Conservation (phyloP, 805 yeast species). For the Metschnikowia lunata region DNA sequence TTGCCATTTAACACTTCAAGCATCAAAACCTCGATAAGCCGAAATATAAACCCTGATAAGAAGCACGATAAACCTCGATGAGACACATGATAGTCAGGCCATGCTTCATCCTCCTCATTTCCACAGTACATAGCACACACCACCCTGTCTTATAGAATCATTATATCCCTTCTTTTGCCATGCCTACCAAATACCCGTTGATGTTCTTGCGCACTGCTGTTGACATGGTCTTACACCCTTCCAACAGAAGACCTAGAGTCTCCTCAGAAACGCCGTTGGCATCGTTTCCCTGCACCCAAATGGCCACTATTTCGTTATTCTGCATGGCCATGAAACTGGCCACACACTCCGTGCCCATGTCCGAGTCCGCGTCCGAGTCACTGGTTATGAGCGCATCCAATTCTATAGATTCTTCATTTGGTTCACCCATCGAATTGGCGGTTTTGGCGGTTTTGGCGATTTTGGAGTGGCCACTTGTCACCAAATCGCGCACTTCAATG, state of each 20-base stretch:
- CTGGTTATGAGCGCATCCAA: constrained; percentile 11
- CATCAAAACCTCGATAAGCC: no score
- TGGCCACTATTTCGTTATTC: constrained; percentile 54
- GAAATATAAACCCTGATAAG: background rate
- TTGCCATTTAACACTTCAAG: no score
- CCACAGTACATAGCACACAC: background rate
- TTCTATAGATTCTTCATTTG: no score
- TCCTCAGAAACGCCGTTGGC: constrained; percentile 21
- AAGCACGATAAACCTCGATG: no score
- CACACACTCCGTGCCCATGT: constrained; percentile 20
- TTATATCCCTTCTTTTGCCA: constrained; percentile 4
- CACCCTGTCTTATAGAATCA: no score
- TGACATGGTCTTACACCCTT: constrained; percentile 44
- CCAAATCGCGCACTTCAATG: constrained; percentile 73
- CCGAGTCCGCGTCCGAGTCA: constrained; percentile 1
- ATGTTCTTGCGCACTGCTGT: constrained; percentile 40
- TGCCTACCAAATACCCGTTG: constrained; percentile 37
- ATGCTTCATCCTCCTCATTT: no score
- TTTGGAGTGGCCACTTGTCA: constrained; percentile 56
- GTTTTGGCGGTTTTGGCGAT: constrained; percentile 9
- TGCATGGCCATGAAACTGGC: constrained; percentile 53
- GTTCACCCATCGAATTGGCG: background rate
- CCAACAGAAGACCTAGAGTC: constrained; percentile 26
- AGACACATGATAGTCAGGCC: no score
- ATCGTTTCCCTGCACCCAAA: constrained; percentile 43